A percentile compares a stretch with the other conserved stretches of the same genome.
These are phyloP conservation scores for Alectoria sarmentosa DNA, from an alignment of 495 filamentous ascomycete genomes.

Conservation along the genomic window DNA sequence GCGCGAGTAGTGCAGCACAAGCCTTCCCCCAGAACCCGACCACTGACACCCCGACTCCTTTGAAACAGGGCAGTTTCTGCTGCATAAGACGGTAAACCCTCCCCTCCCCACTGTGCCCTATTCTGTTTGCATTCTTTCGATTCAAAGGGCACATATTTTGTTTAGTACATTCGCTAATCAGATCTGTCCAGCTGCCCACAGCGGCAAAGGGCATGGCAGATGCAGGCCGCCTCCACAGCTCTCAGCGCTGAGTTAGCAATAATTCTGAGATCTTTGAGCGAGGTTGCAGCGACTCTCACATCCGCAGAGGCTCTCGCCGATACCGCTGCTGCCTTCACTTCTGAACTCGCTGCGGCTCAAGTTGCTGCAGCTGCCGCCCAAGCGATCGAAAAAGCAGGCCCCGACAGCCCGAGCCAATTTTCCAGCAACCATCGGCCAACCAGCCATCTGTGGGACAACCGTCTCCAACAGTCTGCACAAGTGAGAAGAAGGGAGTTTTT, in stretches of 20 bases:
- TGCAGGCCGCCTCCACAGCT: conserved; percentile 2
- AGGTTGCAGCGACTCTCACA: conserved; percentile 2
- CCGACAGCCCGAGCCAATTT: background rate
- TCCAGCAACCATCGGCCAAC: background rate
- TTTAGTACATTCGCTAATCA: background rate
- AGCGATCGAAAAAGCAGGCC: background rate
- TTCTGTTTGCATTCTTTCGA: background rate
- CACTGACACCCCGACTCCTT: background rate
- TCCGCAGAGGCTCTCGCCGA: conserved; percentile 7
- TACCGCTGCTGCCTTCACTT: conserved; percentile 1
- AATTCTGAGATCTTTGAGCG: background rate
- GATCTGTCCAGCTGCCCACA: background rate
- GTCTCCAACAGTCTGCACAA: background rate
- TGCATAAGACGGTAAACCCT: background rate
- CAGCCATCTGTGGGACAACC: background rate
- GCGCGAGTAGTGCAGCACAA: background rate
- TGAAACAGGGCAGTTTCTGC: conserved; percentile 6
- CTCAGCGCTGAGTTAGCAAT: conserved; percentile 2
- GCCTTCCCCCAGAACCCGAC: conserved; percentile 2
- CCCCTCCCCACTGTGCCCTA: background rate
- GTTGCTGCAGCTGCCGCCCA: conserved; percentile 5
- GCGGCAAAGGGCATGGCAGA: conserved; percentile 3
- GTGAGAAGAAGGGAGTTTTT: too few species aligned
- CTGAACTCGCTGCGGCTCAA: conserved; percentile 1
- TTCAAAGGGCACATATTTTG: background rate